Conservation (phyloP, 2,329 filamentous ascomycete genomes). For the Fusarium duplospermum region DNA sequence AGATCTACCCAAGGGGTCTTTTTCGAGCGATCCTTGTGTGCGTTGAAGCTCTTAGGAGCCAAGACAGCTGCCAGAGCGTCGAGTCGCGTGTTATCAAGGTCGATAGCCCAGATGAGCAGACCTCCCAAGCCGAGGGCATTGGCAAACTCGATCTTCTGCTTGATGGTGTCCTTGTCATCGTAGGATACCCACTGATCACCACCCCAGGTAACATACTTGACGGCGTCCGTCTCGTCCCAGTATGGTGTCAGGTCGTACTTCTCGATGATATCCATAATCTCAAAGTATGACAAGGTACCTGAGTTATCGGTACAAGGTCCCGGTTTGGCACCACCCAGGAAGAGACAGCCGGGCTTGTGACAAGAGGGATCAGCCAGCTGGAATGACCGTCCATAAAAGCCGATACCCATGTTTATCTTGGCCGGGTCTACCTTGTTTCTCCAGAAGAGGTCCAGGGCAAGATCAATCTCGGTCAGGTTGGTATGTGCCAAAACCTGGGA, state of each 20-base stretch:
- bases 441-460: slow-evolving; percentile 58
- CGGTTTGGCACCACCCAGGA: slow-evolving; percentile 13
- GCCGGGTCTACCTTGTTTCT: slow-evolving; percentile 53
- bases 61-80: slow-evolving; percentile 31
- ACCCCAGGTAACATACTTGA: slow-evolving; percentile 51
- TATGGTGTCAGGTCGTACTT: slow-evolving; percentile 33
- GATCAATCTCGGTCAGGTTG: slow-evolving; percentile 60
- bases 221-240: slow-evolving; percentile 44
- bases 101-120: slow-evolving; percentile 50
- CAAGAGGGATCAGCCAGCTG: slow-evolving; percentile 26
- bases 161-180: slow-evolving; percentile 20
- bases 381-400: slow-evolving; percentile 53
- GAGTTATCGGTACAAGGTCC: slow-evolving; percentile 39
- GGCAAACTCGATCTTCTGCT: slow-evolving; percentile 41
- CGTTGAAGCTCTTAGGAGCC: slow-evolving; percentile 7
- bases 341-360: slow-evolving; percentile 28
- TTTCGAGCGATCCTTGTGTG: slow-evolving; percentile 12
- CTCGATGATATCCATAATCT: slow-evolving; percentile 43
- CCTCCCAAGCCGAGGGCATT: slow-evolving; percentile 47
- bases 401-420: slow-evolving; percentile 57
- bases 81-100: slow-evolving; percentile 36
- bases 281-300: slow-evolving; percentile 41
- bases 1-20: background rate
- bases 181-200: slow-evolving; percentile 56
- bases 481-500: slow-evolving; percentile 54